These are phyloP conservation scores for Polysphondylium violaceum DNA, from an alignment of 78 protist species.

Conservation along the genomic window DNA sequence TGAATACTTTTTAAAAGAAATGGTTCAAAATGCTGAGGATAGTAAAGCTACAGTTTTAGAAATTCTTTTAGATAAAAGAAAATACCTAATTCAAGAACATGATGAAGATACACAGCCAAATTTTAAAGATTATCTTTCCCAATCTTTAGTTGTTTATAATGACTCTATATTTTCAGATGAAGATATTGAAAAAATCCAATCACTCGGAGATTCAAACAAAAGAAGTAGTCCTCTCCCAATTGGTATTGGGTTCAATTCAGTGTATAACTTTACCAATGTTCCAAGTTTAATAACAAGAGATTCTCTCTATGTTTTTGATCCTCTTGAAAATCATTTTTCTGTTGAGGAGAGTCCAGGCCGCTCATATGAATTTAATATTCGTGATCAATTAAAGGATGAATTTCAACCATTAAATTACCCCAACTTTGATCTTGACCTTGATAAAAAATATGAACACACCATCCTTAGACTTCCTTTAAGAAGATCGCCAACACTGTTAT, in stretches of 20 bases:
- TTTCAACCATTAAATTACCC: slow-evolving; percentile 15
- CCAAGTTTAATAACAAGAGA: slow-evolving; percentile 43
- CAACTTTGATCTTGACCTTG: neutral
- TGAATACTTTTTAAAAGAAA: neutral
- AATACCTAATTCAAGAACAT: neutral
- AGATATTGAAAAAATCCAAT: slow-evolving; percentile 37
- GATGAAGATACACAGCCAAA: neutral
- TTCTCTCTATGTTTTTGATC: slow-evolving; percentile 43
- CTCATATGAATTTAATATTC: neutral
- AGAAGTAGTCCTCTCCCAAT: neutral
- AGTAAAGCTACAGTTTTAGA: slow-evolving; percentile 68
- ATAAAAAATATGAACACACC: neutral
- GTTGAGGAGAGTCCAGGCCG: neutral
- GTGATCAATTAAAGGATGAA: neutral
- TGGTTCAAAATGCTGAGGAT: neutral
- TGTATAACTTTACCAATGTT: neutral
- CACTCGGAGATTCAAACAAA: slow-evolving; percentile 23
- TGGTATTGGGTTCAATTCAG: neutral
- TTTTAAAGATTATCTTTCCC: neutral
- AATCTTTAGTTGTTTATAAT: slow-evolving; percentile 5
- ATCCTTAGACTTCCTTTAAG: slow-evolving; percentile 17
- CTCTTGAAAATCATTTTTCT: slow-evolving; percentile 11
- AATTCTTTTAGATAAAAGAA: slow-evolving; percentile 29
- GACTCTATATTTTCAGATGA: slow-evolving; percentile 29
- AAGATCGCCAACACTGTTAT: neutral